Evolutionary conservation across 768 basidiomycete species (phyloP).

Genomic region (Boletus vinaceobasis): DNA sequence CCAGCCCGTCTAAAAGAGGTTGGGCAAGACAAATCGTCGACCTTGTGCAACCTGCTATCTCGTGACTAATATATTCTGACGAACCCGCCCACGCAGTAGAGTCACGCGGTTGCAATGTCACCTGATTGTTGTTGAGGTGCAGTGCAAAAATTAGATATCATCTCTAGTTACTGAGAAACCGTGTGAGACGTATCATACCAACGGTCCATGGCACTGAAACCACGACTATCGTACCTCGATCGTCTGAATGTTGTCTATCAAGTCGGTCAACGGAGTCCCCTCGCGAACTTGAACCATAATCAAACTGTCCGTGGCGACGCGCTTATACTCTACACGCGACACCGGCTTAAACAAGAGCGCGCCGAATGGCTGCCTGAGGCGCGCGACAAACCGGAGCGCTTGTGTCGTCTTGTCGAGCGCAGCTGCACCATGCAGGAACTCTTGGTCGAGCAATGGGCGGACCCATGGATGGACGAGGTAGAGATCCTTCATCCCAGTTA

Average conservation of each 20-base stretch:
- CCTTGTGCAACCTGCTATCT: too few relatives aligned
- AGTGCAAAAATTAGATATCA: background rate
- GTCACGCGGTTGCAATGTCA: too few relatives aligned
- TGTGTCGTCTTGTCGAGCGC: background rate
- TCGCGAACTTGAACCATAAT: constrained; percentile 1
- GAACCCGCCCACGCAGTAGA: too few relatives aligned
- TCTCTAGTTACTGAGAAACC: background rate
- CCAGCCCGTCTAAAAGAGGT: too few relatives aligned
- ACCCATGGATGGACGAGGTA: constrained; percentile 15
- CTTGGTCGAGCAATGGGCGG: constrained; percentile 1
- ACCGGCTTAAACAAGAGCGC: constrained; percentile 1
- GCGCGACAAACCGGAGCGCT: constrained; percentile 2
- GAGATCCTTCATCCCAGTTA: too few relatives aligned
- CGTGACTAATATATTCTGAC: too few relatives aligned
- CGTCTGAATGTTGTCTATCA: background rate
- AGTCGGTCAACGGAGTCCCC: background rate
- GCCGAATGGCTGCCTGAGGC: background rate
- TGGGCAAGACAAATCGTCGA: too few relatives aligned
- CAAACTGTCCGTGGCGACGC: constrained; percentile 12
- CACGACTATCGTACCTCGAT: background rate
- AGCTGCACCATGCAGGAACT: background rate
- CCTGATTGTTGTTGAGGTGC: too few relatives aligned
- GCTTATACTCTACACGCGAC: background rate
- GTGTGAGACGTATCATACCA: background rate
- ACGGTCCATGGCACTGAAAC: background rate